Conservation (phyloP, 2,329 filamentous ascomycete genomes). For the Pestalotiopsis sp. region DNA sequence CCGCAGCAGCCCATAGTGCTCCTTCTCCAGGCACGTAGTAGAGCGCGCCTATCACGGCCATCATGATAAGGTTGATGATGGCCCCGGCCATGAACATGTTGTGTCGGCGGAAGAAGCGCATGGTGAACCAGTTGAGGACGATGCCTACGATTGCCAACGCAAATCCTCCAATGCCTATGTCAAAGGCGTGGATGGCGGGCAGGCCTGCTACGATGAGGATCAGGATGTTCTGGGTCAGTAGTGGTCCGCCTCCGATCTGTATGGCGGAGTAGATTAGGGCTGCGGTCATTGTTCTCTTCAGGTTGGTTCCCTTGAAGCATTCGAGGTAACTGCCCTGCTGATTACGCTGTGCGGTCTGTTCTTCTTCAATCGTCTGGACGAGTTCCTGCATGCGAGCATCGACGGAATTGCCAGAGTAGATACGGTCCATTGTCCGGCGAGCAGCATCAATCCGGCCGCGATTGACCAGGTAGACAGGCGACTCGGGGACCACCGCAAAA, state of each 20-base stretch:
- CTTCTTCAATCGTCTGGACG: background rate
- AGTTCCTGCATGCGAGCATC: background rate
- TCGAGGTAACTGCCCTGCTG: background rate
- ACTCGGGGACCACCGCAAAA: background rate
- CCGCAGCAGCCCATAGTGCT: background rate
- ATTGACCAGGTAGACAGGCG: background rate
- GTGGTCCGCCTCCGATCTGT: background rate
- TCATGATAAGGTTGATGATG: background rate
- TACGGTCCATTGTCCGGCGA: background rate
- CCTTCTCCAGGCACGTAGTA: background rate
- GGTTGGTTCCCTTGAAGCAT: background rate
- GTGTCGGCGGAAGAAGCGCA: background rate
- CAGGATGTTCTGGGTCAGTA: background rate
- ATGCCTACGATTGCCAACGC: background rate
- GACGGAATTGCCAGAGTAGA: background rate
- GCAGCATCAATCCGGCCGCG: background rate
- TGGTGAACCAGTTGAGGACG: background rate
- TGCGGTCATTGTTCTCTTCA: background rate
- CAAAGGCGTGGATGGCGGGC: background rate
- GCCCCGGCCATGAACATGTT: background rate
- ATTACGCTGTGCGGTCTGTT: background rate
- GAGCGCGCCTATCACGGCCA: background rate
- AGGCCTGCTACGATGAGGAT: background rate
- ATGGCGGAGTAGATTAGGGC: background rate
- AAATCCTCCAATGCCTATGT: background rate